Evolutionary conservation across 306 rosid genomes (phyloP).

Genomic region (Cercis canadensis): DNA sequence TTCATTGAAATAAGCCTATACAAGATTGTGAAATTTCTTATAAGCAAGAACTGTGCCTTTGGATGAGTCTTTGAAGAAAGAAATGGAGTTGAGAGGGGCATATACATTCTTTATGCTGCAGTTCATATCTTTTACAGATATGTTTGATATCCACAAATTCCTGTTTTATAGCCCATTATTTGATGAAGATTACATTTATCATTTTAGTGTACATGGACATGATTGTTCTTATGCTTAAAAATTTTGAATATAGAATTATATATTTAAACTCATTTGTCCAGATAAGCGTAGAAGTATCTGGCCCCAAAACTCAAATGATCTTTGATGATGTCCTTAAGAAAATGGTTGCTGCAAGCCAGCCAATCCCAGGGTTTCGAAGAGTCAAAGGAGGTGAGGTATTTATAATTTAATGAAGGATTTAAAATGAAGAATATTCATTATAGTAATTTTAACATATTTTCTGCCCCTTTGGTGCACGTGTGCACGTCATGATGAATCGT

Average conservation of each 20-base stretch:
- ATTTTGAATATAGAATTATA: conserved; percentile 3
- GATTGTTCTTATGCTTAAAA: conserved; percentile 1
- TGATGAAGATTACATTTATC: not conserved
- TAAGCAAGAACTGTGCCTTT: conserved; percentile 18
- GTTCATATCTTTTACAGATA: not conserved
- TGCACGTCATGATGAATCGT: not conserved
- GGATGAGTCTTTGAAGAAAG: conserved; percentile 15
- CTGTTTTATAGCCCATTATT: not conserved
- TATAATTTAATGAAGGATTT: not conserved
- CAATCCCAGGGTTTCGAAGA: conserved; percentile 93
- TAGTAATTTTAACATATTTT: not conserved
- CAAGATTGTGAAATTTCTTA: conserved; percentile 22
- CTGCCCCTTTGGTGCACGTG: not conserved
- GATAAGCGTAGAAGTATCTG: conserved; percentile 73
- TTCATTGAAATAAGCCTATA: conserved; percentile 3
- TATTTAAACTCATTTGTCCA: conserved; percentile 38
- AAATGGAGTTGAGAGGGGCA: conserved; percentile 13
- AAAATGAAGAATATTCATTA: not conserved
- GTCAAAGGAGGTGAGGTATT: conserved; percentile 81
- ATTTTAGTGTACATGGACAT: not conserved
- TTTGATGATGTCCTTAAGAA: conserved; percentile 68
- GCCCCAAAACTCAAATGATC: conserved; percentile 63
- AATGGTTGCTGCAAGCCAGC: conserved; percentile 92
- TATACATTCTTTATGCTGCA: conserved; percentile 1
- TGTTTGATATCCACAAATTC: not conserved